Evolutionary conservation across 1,139 yeast genomes (phyloP).

Genomic region (Nematodospora anomalae): DNA sequence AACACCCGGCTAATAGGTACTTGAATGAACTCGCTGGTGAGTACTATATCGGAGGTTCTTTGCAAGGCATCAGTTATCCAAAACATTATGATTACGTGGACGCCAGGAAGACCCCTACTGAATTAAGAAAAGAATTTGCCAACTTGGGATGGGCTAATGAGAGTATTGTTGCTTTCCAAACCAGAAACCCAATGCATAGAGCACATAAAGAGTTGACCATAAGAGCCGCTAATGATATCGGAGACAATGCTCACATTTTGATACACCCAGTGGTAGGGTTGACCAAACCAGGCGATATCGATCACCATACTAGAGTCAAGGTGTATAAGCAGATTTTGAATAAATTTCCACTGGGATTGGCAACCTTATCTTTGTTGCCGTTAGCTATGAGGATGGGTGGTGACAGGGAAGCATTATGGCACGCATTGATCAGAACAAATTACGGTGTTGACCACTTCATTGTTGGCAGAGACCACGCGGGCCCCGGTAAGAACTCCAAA

Average conservation of each 20-base stretch:
- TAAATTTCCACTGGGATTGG: constrained; percentile 92
- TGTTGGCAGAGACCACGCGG: constrained; percentile 98
- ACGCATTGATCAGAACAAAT: constrained; percentile 93
- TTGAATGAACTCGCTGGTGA: constrained; percentile 76
- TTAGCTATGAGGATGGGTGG: constrained; percentile 99
- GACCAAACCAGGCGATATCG: constrained; percentile 97
- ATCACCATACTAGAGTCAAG: constrained; percentile 94
- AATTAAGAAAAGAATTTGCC: constrained; percentile 79
- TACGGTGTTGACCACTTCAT: constrained; percentile 97
- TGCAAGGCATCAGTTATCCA: constrained; percentile 83
- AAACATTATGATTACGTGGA: constrained; percentile 89
- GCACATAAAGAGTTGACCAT: constrained; percentile 96
- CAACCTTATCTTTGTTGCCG: constrained; percentile 83
- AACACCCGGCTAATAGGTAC: constrained; percentile 89
- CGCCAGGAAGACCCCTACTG: constrained; percentile 86
- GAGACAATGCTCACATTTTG: constrained; percentile 60
- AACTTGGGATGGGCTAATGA: constrained; percentile 73
- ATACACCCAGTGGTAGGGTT: constrained; percentile 97
- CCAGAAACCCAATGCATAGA: constrained; percentile 98
- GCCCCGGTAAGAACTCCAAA: constrained; percentile 91
- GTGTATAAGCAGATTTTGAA: constrained; percentile 90
- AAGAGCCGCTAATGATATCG: constrained; percentile 73
- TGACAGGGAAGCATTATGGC: constrained; percentile 98
- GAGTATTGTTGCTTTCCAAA: constrained; percentile 93
- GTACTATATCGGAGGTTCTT: constrained; percentile 80